Evolutionary conservation across 306 rosid species (phyloP).

Genomic region (Dryas drummondii): DNA sequence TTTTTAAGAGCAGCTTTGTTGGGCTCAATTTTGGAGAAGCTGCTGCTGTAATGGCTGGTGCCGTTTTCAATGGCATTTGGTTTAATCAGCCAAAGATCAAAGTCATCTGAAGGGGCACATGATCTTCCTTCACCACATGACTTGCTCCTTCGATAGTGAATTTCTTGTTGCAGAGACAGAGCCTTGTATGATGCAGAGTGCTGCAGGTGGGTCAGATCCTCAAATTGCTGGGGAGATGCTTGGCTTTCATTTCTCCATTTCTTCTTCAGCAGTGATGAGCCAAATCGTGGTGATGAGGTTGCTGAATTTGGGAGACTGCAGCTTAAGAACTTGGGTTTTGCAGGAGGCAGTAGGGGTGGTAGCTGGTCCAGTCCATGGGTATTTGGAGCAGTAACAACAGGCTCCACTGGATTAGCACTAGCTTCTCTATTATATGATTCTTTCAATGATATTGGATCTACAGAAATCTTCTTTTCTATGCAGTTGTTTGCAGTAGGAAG

Average conservation of each 20-base stretch:
- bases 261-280: slow-evolving; percentile 34
- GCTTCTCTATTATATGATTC: slow-evolving; percentile 30
- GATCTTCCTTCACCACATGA: slow-evolving; percentile 59
- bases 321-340: slow-evolving; percentile 64
- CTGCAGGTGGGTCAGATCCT: slow-evolving; percentile 17
- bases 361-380: slow-evolving; percentile 28
- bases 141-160: slow-evolving; percentile 50
- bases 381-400: slow-evolving; percentile 33
- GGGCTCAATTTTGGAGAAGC: slow-evolving; percentile 40
- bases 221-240: slow-evolving; percentile 31
- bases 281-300: slow-evolving; percentile 51
- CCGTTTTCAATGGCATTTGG: slow-evolving; percentile 35
- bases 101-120: slow-evolving; percentile 41
- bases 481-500: slow-evolving; percentile 11
- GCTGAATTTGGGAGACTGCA: slow-evolving; percentile 73
- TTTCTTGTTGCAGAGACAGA: slow-evolving; percentile 30
- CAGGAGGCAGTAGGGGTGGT: slow-evolving; percentile 55
- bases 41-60: slow-evolving; percentile 16
- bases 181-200: slow-evolving; percentile 17
- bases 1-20: slow-evolving; percentile 31
- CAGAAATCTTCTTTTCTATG: slow-evolving; percentile 63
- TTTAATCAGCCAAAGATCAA: slow-evolving; percentile 55
- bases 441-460: slow-evolving; percentile 71
- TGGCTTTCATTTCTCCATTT: slow-evolving; percentile 36
- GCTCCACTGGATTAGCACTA: slow-evolving; percentile 8